phyloP scores from a whole-genome alignment of 768 basidiomycete genomes.

The Tephrocybe sp. region DNA sequence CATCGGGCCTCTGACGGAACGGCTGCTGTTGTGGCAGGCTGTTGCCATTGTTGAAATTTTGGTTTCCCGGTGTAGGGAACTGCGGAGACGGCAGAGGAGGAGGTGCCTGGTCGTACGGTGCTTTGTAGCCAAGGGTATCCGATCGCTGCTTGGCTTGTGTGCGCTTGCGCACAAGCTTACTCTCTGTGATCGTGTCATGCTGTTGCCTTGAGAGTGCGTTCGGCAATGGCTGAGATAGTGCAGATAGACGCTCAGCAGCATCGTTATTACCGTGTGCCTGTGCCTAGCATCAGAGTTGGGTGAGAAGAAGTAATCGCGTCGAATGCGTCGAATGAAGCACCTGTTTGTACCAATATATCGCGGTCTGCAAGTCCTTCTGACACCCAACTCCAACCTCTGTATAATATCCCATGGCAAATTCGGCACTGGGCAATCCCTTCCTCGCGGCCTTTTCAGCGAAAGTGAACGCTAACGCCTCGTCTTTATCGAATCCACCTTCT shows the following conservation, averaged over 20 bases:
- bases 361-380: slow-evolving; percentile 54
- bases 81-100: slow-evolving; percentile 15
- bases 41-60: slow-evolving; percentile 1
- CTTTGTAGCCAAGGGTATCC: slow-evolving; percentile 24
- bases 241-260: slow-evolving; percentile 69
- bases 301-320: background rate
- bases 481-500: slow-evolving; percentile 72
- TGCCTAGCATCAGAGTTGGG: slow-evolving; percentile 64
- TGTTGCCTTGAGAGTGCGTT: slow-evolving; percentile 72
- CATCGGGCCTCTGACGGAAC: slow-evolving; percentile 27
- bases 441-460: slow-evolving; percentile 87
- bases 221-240: slow-evolving; percentile 59
- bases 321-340: slow-evolving; percentile 19
- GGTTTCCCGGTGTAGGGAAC: slow-evolving; percentile 9
- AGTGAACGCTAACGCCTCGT: slow-evolving; percentile 79
- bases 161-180: slow-evolving; percentile 77
- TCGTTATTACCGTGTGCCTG: slow-evolving; percentile 77
- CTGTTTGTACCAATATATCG: slow-evolving; percentile 75
- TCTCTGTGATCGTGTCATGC: slow-evolving; percentile 76
- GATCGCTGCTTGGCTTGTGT: slow-evolving; percentile 67
- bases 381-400: slow-evolving; percentile 89
- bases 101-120: slow-evolving; percentile 1
- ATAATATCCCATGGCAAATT: slow-evolving; percentile 97
- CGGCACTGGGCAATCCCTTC: slow-evolving; percentile 75
- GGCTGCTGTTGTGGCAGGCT: slow-evolving; percentile 9